Evolutionary conservation across 768 basidiomycete species (phyloP).

Genomic region (Mycena venus): DNA sequence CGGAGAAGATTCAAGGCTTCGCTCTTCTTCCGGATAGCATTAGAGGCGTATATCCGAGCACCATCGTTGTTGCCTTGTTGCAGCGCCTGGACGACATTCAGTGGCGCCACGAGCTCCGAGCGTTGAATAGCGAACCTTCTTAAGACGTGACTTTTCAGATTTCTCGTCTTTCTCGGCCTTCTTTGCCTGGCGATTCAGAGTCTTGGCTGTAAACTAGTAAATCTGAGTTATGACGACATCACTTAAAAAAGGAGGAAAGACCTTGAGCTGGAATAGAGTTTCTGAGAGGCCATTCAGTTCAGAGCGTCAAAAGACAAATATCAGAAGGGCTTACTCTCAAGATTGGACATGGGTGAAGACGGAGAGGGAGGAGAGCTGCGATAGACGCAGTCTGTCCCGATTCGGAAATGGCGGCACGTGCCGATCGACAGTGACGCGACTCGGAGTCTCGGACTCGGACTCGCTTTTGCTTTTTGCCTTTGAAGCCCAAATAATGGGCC

Average conservation of each 20-base stretch:
- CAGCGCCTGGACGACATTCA: slow-evolving; percentile 74
- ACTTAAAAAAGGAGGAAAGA: slow-evolving; percentile 43
- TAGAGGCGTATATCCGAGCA: slow-evolving; percentile 97
- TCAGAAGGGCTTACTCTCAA: slow-evolving; percentile 82
- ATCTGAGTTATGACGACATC: slow-evolving; percentile 30
- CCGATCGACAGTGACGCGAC: slow-evolving; percentile 9
- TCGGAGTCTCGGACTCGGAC: too few species aligned
- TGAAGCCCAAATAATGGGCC: slow-evolving; percentile 54
- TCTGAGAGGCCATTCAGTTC: slow-evolving; percentile 65
- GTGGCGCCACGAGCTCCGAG: neutral
- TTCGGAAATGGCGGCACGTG: neutral
- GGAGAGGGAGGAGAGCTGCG: slow-evolving; percentile 21
- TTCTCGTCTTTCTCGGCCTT: slow-evolving; percentile 98
- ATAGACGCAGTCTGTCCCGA: slow-evolving; percentile 16
- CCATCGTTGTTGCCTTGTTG: slow-evolving; percentile 98
- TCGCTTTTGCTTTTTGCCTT: too few species aligned
- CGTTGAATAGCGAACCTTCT: slow-evolving; percentile 78
- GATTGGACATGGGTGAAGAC: slow-evolving; percentile 78
- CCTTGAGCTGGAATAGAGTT: slow-evolving; percentile 99
- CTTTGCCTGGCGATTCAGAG: slow-evolving; percentile 93
- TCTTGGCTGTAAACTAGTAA: slow-evolving; percentile 95
- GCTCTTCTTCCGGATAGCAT: slow-evolving; percentile 98
- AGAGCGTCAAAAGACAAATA: slow-evolving; percentile 38
- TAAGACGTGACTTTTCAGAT: slow-evolving; percentile 88
- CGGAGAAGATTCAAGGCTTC: slow-evolving; percentile 93